A percentile compares a stretch with the other conserved stretches of the same genome.
phyloP scores from a whole-genome alignment of 2,329 filamentous ascomycete species.

The Tolypocladium ovalisporum region DNA sequence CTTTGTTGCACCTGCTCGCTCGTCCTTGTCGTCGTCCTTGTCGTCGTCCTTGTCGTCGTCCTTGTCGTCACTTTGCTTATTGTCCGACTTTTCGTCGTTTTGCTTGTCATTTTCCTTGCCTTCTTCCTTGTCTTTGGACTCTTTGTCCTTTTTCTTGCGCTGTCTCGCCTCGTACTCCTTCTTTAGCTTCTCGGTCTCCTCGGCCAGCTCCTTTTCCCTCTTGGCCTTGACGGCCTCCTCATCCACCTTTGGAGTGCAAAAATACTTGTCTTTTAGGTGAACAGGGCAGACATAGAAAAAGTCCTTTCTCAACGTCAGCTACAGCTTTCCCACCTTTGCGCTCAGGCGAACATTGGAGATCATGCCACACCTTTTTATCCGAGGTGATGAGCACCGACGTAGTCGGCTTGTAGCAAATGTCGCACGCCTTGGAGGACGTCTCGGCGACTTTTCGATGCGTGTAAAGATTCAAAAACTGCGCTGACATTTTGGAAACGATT shows the following conservation, averaged over 20 bases:
- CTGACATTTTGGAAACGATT: slow-evolving; percentile 5
- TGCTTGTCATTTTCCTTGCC: slow-evolving; percentile 17
- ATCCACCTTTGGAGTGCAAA: slow-evolving; percentile 67
- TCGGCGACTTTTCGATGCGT: slow-evolving; percentile 81
- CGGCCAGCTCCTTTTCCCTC: slow-evolving; percentile 49
- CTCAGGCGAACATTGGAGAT: background rate
- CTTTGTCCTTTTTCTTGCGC: slow-evolving; percentile 57
- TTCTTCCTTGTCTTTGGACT: slow-evolving; percentile 37
- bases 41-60: slow-evolving; percentile 12
- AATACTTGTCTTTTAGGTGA: slow-evolving; percentile 74
- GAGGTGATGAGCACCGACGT: slow-evolving; percentile 80
- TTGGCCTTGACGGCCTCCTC: slow-evolving; percentile 53
- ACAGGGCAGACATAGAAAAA: slow-evolving; percentile 84
- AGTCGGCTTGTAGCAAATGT: slow-evolving; percentile 84
- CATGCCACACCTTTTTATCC: slow-evolving; percentile 63
- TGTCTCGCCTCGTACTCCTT: slow-evolving; percentile 71
- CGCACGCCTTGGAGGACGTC: slow-evolving; percentile 70
- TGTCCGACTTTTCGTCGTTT: slow-evolving; percentile 11
- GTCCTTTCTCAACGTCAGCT: slow-evolving; percentile 33
- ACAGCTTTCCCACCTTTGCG: too few species aligned
- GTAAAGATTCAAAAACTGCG: slow-evolving; percentile 63
- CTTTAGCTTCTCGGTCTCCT: slow-evolving; percentile 53
- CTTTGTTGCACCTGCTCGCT: slow-evolving; percentile 12
- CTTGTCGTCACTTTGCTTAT: slow-evolving; percentile 14
- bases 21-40: slow-evolving; percentile 18